Percentiles rank a stretch among this genome's conserved stretches.
phyloP scores from a whole-genome alignment of 108 stramenopile genomes.

The Poteriospumella lacustris region DNA sequence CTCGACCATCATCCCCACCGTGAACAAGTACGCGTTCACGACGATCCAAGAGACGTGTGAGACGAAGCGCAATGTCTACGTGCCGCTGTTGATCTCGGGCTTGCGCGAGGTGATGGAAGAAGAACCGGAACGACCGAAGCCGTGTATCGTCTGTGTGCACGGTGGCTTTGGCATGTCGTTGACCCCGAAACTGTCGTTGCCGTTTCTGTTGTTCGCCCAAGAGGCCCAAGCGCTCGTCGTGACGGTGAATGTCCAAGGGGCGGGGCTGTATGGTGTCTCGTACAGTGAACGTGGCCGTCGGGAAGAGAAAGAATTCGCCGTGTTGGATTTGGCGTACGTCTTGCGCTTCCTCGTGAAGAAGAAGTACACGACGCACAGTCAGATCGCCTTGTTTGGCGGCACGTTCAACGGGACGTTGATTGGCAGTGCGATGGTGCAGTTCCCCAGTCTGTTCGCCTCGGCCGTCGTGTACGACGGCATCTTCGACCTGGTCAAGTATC shows the following conservation, averaged over 20 bases:
- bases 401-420: background rate
- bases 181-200: background rate
- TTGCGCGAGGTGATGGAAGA: background rate
- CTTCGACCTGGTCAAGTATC: background rate
- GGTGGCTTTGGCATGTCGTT: background rate
- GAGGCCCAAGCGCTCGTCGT: background rate
- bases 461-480: slow-evolving; percentile 1
- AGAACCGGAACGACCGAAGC: background rate
- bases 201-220: background rate
- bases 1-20: background rate
- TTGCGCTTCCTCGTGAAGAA: background rate
- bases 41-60: background rate
- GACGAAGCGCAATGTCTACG: background rate
- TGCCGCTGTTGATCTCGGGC: background rate
- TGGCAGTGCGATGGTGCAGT: background rate
- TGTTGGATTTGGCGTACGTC: background rate
- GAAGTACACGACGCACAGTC: background rate
- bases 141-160: background rate
- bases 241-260: background rate
- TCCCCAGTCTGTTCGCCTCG: background rate
- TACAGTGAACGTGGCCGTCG: no score
- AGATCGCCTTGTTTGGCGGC: background rate
- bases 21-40: background rate
- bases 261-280: background rate
- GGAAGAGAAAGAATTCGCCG: background rate